Evolutionary conservation across 108 stramenopile genomes (phyloP).

Genomic region (Skeletonema costatum): DNA sequence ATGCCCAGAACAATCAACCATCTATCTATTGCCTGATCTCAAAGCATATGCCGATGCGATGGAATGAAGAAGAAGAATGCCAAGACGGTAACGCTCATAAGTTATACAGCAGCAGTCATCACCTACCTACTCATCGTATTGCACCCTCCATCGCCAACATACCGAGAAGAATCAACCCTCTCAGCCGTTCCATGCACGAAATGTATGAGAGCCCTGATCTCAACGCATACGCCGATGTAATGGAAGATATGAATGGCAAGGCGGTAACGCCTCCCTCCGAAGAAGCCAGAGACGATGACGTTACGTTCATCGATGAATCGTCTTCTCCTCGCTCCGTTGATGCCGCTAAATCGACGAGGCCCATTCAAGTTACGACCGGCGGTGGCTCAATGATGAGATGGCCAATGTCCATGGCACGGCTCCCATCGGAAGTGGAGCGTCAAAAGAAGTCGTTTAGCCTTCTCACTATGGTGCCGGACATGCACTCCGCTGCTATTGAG

Average conservation of each 20-base stretch:
- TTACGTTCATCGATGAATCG: background rate
- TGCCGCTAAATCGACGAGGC: background rate
- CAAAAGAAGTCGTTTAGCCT: background rate
- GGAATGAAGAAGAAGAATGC: too few relatives aligned
- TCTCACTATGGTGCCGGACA: background rate
- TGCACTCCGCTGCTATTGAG: background rate
- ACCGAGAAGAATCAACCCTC: background rate
- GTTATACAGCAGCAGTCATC: too few relatives aligned
- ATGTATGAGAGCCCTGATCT: background rate
- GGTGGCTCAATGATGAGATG: background rate
- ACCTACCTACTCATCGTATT: too few relatives aligned
- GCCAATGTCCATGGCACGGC: background rate
- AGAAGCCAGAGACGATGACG: background rate
- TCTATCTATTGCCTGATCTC: too few relatives aligned
- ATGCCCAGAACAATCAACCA: too few relatives aligned
- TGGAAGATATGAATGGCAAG: background rate
- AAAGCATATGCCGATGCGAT: too few relatives aligned
- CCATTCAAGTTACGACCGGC: background rate
- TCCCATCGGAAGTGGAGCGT: background rate
- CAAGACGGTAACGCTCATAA: too few relatives aligned
- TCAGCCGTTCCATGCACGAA: background rate
- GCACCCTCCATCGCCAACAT: background rate
- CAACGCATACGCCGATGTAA: background rate
- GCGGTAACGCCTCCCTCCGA: background rate
- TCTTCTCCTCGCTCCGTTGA: too few relatives aligned